A percentile compares a stretch with the other conserved stretches of the same genome.
Evolutionary conservation across 1,284 basidiomycete genomes (phyloP).

Genomic region (Acaromyces ingoldii): DNA sequence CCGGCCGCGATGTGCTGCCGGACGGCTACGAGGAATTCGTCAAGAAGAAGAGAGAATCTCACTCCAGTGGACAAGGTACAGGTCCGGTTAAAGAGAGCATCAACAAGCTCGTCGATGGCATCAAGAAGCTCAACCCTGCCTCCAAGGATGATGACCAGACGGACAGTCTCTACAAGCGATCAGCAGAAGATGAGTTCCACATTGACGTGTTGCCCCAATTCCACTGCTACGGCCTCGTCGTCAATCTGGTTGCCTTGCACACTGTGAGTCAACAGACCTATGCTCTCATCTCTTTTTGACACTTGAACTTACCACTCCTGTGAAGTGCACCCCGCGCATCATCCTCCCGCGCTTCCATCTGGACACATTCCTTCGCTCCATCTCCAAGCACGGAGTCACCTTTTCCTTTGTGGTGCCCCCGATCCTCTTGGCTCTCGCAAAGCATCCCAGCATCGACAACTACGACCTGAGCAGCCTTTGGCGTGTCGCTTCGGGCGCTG

Average conservation of each 20-base stretch:
- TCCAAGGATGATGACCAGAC: neutral
- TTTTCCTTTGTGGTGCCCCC: slow-evolving; percentile 50
- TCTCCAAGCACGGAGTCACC: slow-evolving; percentile 35
- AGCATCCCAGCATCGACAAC: slow-evolving; percentile 31
- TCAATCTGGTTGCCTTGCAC: slow-evolving; percentile 40
- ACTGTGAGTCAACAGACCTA: slow-evolving; percentile 14
- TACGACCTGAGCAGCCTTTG: slow-evolving; percentile 40
- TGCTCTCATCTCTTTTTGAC: neutral
- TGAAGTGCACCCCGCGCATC: slow-evolving; percentile 30
- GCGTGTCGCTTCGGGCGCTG: slow-evolving; percentile 43
- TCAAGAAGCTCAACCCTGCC: neutral
- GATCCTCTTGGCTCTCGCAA: slow-evolving; percentile 43
- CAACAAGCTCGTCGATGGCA: neutral
- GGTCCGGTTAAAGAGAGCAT: neutral
- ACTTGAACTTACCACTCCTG: neutral
- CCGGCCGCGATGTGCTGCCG: slow-evolving; percentile 13
- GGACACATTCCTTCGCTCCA: slow-evolving; percentile 35
- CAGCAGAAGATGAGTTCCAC: slow-evolving; percentile 29
- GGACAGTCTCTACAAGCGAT: neutral
- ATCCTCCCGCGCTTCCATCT: slow-evolving; percentile 38
- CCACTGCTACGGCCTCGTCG: slow-evolving; percentile 49
- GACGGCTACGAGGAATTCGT: neutral
- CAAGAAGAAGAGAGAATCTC: neutral
- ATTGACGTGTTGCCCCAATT: slow-evolving; percentile 44
- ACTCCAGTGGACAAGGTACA: neutral